phyloP scores from a whole-genome alignment of 768 basidiomycete genomes.

The Boletus pseudo-olivaceus region DNA sequence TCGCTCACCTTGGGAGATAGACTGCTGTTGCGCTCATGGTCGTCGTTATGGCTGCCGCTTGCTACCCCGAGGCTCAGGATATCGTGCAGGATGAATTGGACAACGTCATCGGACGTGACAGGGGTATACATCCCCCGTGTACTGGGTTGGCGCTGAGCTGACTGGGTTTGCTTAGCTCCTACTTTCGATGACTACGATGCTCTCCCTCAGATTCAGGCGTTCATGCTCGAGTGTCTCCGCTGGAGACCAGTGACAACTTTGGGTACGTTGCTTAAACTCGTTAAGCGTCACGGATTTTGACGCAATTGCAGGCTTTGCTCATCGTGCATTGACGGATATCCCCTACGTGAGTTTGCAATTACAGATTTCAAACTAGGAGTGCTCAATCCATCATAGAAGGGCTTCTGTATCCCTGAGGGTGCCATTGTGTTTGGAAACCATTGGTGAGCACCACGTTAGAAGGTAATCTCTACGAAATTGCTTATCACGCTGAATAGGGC shows the following conservation, averaged over 20 bases:
- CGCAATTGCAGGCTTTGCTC: conserved; percentile 47
- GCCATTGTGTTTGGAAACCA: conserved; percentile 37
- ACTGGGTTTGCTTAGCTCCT: conserved; percentile 29
- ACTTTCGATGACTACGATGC: conserved; percentile 37
- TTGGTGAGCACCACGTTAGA: conserved; percentile 22
- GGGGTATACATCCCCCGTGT: conserved; percentile 13
- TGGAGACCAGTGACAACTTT: conserved; percentile 40
- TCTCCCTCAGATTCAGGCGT: conserved; percentile 39
- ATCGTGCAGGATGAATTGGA: conserved; percentile 56
- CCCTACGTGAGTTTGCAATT: conserved; percentile 44
- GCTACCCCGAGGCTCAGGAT: conserved; percentile 49
- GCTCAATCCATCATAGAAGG: conserved; percentile 26
- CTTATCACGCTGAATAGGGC: conserved; percentile 34
- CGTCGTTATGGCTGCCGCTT: conserved; percentile 54
- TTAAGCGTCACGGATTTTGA: neutral
- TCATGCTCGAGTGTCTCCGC: conserved; percentile 39
- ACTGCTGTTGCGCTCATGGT: conserved; percentile 59
- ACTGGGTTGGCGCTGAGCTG: neutral
- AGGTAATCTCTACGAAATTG: neutral
- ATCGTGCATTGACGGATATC: conserved; percentile 62
- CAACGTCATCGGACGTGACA: conserved; percentile 44
- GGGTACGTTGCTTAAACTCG: conserved; percentile 15
- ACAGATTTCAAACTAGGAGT: neutral
- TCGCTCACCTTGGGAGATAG: conserved; percentile 9
- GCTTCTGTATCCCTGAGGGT: conserved; percentile 34